Evolutionary conservation across 2,329 filamentous ascomycete species (phyloP).

Genomic region (Ophiocordyceps camponoti-leonardi): DNA sequence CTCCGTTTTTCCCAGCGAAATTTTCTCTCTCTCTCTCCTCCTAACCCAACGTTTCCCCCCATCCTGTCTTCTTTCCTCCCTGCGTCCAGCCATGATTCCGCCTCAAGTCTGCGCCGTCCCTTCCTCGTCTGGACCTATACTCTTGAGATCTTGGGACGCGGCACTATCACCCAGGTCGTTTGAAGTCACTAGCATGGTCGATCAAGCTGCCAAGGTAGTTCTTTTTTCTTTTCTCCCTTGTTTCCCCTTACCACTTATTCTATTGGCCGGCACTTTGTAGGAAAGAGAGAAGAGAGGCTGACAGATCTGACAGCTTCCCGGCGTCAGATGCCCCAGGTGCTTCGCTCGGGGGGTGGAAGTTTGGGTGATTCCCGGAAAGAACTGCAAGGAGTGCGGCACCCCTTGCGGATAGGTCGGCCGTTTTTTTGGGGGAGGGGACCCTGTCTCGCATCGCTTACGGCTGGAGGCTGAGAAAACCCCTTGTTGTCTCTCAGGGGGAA

Average conservation of each 20-base stretch:
- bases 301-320: slow-evolving; percentile 19
- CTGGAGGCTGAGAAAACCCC: too few relatives aligned
- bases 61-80: too few relatives aligned
- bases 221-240: background rate
- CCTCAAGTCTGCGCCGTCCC: background rate
- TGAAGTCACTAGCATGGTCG: background rate
- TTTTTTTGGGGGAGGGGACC: too few relatives aligned
- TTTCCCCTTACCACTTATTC: too few relatives aligned
- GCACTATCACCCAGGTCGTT: background rate
- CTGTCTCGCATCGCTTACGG: too few relatives aligned
- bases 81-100: background rate
- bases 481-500: too few relatives aligned
- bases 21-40: too few relatives aligned
- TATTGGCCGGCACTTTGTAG: too few relatives aligned
- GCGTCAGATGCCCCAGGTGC: slow-evolving; percentile 35
- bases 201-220: slow-evolving; percentile 1
- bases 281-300: background rate
- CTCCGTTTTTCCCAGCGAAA: too few relatives aligned
- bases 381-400: slow-evolving; percentile 33
- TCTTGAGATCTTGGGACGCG: background rate
- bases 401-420: slow-evolving; percentile 13
- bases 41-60: too few relatives aligned
- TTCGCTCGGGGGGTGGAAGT: slow-evolving; percentile 29
- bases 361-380: slow-evolving; percentile 37
- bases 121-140: background rate